phyloP scores from a whole-genome alignment of 2,329 filamentous ascomycete genomes.

The Cladophialophora psammophila region DNA sequence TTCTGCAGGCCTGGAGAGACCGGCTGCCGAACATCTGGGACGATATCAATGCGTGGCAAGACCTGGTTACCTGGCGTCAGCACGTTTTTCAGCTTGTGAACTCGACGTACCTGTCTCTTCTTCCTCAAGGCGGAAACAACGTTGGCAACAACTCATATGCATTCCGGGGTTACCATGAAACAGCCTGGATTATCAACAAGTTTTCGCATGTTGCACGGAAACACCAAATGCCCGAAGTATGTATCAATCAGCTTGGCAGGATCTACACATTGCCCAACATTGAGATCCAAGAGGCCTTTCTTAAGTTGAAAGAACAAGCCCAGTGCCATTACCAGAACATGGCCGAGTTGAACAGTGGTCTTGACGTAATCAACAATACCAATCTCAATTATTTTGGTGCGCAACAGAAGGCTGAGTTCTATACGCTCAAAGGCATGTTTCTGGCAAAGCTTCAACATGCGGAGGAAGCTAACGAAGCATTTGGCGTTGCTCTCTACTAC shows the following conservation, averaged over 20 bases:
- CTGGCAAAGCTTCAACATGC: constrained; percentile 90
- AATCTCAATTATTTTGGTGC: constrained; percentile 98
- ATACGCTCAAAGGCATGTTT: constrained; percentile 99
- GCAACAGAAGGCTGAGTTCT: constrained; percentile 97
- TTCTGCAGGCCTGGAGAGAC: constrained; percentile 94
- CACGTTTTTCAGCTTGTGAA: constrained; percentile 99
- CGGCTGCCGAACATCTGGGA: constrained; percentile 98
- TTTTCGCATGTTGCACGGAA: constrained; percentile 98
- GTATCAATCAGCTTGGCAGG: constrained; percentile 93
- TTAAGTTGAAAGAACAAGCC: constrained; percentile 97
- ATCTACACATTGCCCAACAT: constrained; percentile 99
- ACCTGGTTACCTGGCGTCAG: constrained; percentile 98
- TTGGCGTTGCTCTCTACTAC: constrained; percentile 93
- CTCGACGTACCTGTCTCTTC: constrained; percentile 82
- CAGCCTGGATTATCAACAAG: constrained; percentile 99
- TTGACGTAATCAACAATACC: constrained; percentile 99
- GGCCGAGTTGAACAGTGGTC: constrained; percentile 85
- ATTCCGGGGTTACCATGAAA: constrained; percentile 97
- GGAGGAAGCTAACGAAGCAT: constrained; percentile 90
- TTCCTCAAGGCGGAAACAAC: constrained; percentile 77
- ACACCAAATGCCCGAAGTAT: constrained; percentile 95
- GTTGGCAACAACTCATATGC: constrained; percentile 91
- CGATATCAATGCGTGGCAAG: constrained; percentile 99
- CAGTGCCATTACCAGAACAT: constrained; percentile 98
- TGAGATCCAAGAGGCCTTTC: constrained; percentile 98